phyloP scores from a whole-genome alignment of 1,284 basidiomycete genomes.

The Moesziomyces sp. region DNA sequence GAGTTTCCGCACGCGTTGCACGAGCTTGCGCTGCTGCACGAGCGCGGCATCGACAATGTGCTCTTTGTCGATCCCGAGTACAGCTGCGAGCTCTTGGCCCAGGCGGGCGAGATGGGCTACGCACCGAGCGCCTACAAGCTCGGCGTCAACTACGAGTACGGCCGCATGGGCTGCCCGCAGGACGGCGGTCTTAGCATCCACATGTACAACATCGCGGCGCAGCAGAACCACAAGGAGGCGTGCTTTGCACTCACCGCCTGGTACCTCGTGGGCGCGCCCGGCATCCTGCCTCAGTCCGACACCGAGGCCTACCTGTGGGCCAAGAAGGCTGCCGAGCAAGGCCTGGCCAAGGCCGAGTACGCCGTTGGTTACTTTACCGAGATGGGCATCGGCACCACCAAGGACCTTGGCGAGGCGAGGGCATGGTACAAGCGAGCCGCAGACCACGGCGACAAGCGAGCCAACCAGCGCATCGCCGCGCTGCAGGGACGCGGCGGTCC shows the following conservation, averaged over 20 bases:
- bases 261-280: constrained; percentile 98
- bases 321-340: constrained; percentile 66
- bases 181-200: constrained; percentile 96
- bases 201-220: constrained; percentile 84
- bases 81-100: constrained; percentile 90
- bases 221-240: constrained; percentile 94
- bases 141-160: constrained; percentile 99
- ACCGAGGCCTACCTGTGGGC: constrained; percentile 84
- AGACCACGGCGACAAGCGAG: constrained; percentile 94
- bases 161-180: constrained; percentile 97
- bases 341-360: constrained; percentile 73
- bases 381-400: constrained; percentile 69
- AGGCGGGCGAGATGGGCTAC: constrained; percentile 94
- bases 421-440: constrained; percentile 89
- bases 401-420: constrained; percentile 72
- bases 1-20: constrained; percentile 97
- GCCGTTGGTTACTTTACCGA: constrained; percentile 97
- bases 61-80: constrained; percentile 97
- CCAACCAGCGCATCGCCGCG: constrained; percentile 78
- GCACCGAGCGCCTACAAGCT: constrained; percentile 94
- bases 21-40: constrained; percentile 92
- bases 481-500: constrained; percentile 48
- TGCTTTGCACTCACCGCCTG: constrained; percentile 98
- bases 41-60: constrained; percentile 94
- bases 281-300: constrained; percentile 95